Conservation (phyloP, 805 yeast genomes). For the Metschnikowia proteae region DNA sequence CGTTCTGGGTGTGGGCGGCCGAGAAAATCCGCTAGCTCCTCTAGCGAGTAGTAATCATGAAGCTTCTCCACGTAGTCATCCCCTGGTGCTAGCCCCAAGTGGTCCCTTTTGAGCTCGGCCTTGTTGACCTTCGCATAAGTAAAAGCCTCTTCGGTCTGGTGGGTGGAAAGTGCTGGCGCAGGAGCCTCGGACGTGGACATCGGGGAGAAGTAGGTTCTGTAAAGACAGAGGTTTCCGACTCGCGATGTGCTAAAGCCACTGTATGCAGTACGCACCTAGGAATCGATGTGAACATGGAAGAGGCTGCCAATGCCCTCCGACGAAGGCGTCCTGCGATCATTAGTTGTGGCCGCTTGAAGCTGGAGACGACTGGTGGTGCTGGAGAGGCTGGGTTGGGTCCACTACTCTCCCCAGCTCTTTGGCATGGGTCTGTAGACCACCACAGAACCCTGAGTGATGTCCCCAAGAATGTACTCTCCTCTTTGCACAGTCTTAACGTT, state of each 20-base stretch:
- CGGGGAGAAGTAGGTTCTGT: neutral
- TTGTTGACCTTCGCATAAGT: slow-evolving; percentile 42
- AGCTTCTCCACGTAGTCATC: slow-evolving; percentile 33
- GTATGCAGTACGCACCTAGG: neutral
- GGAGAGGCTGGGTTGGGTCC: too few relatives aligned
- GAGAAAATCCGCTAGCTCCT: slow-evolving; percentile 43
- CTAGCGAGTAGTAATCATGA: slow-evolving; percentile 52
- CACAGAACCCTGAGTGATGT: slow-evolving; percentile 41
- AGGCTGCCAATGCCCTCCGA: too few relatives aligned
- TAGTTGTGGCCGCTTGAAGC: too few relatives aligned
- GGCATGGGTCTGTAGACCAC: slow-evolving; percentile 47
- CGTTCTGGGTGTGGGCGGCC: slow-evolving; percentile 20
- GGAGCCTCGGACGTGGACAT: slow-evolving; percentile 17
- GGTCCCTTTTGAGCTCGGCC: slow-evolving; percentile 20
- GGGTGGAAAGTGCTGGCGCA: slow-evolving; percentile 74
- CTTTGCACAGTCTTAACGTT: slow-evolving; percentile 38
- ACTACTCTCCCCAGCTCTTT: slow-evolving; percentile 36
- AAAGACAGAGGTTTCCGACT: too few relatives aligned
- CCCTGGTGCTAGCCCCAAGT: slow-evolving; percentile 27
- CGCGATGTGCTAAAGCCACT: neutral
- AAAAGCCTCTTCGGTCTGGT: slow-evolving; percentile 60
- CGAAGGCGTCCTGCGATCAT: too few relatives aligned
- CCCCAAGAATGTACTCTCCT: slow-evolving; percentile 36
- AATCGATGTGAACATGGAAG: neutral
- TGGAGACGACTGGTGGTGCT: too few relatives aligned